Evolutionary conservation across 768 basidiomycete species (phyloP), one percentile per base, ranked within the genome.

Genomic region (Mycena olivaceomarginata): DNA sequence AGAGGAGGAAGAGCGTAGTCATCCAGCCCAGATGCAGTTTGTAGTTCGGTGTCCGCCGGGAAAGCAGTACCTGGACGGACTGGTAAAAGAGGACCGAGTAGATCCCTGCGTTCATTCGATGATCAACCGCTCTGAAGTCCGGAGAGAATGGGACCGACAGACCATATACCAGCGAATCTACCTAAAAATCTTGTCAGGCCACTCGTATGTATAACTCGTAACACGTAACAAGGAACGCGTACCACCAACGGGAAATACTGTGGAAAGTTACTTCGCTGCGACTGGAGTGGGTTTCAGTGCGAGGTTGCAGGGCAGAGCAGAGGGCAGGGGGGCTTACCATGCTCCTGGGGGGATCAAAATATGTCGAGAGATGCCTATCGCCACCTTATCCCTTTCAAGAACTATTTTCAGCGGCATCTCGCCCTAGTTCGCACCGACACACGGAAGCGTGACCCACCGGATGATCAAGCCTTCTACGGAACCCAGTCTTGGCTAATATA

Each of bases 21-120:
- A 75, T 64, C 60, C 62, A 69, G 10, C n/a, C 68, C 16, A 75
- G 51, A 20, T 75, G 62, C 7, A 31, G 48, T 46, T 65, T 64
- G 45, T 70, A 57, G 15, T 75, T 22, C 1, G 62, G 62, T 37
- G 9, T 31, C 25, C 63, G 60, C 2, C 43, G 62, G 0, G 68
- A 37, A 16, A n/a, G 46, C 11, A 75, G 53, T 7, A 75, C 53
- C 4, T 75, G 39, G 2, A 75, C 56, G 12, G 74, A 41, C 25
- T 74, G 72, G 56, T 20, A 67, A 56, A 74, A 74, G 65, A 74
- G 72, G 15, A 67, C 65, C 25, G 72, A 40, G 20, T 75, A 75
- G 3, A 75, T 46, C 16, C 74, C 74, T 75, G 57, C 2, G 25
- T 11, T 40, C 18, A 63, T 40, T 60, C 9, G 41, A 40, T 15